These are phyloP conservation scores for Tulasnella sp. DNA, from an alignment of 768 basidiomycete species.

Conservation along the genomic window DNA sequence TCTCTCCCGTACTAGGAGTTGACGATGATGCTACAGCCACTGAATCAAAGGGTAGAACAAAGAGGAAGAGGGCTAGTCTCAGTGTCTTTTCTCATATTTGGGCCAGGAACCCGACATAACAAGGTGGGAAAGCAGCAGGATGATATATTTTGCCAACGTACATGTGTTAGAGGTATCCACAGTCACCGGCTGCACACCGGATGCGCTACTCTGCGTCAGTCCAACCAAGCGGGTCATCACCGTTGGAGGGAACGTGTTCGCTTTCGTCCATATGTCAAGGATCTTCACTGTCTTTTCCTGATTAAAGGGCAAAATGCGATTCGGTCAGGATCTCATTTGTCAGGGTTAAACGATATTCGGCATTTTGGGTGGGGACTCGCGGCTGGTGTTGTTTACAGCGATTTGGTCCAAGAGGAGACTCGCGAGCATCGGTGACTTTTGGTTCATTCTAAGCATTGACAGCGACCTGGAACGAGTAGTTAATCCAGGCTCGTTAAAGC, in stretches of 20 bases:
- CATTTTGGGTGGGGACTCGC: neutral
- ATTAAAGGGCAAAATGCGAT: neutral
- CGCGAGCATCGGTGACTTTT: no score
- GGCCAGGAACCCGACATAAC: neutral
- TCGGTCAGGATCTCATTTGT: neutral
- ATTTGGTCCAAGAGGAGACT: neutral
- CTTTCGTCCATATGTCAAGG: slow-evolving; percentile 94
- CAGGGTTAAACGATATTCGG: neutral
- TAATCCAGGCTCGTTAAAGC: no score
- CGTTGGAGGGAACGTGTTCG: slow-evolving; percentile 72
- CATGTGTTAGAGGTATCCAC: slow-evolving; percentile 14
- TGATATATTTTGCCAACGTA: slow-evolving; percentile 16
- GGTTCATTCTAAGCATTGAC: no score
- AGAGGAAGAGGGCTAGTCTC: slow-evolving; percentile 1
- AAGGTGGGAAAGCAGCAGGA: neutral
- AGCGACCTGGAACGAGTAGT: no score
- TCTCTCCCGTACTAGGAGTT: slow-evolving; percentile 1
- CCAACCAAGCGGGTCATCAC: slow-evolving; percentile 64
- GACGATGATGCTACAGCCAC: slow-evolving; percentile 43
- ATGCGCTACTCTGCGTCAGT: slow-evolving; percentile 45
- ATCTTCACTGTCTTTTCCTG: slow-evolving; percentile 98
- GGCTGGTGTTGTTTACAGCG: slow-evolving; percentile 8
- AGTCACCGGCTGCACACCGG: slow-evolving; percentile 42
- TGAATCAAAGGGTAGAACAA: slow-evolving; percentile 26
- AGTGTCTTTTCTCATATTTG: slow-evolving; percentile 12